Conservation (phyloP, 2,329 filamentous ascomycete genomes). For the Gnomoniopsis smithogilvyi region DNA sequence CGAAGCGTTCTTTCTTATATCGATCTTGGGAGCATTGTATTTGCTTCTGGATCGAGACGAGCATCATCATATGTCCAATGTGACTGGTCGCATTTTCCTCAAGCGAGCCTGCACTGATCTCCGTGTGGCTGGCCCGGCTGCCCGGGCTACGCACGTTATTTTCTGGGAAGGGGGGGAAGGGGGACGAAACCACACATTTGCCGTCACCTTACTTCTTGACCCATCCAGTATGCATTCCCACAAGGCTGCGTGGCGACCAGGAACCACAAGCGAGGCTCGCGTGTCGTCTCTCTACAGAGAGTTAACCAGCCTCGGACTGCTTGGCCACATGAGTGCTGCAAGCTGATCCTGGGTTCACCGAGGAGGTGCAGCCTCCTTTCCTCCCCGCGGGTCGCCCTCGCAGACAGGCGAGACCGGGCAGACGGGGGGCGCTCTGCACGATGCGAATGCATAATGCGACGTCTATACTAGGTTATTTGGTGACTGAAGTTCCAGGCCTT, state of each 20-base stretch:
- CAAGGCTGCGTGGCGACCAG: not conserved
- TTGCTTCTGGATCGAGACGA: constrained; percentile 10
- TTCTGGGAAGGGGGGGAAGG: not conserved
- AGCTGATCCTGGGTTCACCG: too few relatives aligned
- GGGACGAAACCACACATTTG: too few relatives aligned
- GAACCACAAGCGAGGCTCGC: not conserved
- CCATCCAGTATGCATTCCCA: not conserved
- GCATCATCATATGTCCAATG: not conserved
- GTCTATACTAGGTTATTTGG: too few relatives aligned
- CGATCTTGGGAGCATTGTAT: not conserved
- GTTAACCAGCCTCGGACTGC: too few relatives aligned
- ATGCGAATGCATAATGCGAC: too few relatives aligned
- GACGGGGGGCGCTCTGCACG: too few relatives aligned
- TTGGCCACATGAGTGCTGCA: too few relatives aligned
- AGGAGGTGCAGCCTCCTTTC: too few relatives aligned
- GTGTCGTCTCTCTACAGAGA: not conserved
- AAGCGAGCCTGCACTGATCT: not conserved
- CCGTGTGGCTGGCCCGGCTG: not conserved
- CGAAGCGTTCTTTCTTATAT: not conserved
- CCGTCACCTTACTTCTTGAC: not conserved
- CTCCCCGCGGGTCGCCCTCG: too few relatives aligned
- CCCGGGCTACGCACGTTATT: not conserved
- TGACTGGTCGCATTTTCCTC: constrained; percentile 1
- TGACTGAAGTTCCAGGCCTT: too few relatives aligned
- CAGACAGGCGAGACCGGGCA: too few relatives aligned